Evolutionary conservation across 2,329 filamentous ascomycete genomes (phyloP), one percentile per base, ranked within the genome.

Genomic region (Fusarium zealandicum): DNA sequence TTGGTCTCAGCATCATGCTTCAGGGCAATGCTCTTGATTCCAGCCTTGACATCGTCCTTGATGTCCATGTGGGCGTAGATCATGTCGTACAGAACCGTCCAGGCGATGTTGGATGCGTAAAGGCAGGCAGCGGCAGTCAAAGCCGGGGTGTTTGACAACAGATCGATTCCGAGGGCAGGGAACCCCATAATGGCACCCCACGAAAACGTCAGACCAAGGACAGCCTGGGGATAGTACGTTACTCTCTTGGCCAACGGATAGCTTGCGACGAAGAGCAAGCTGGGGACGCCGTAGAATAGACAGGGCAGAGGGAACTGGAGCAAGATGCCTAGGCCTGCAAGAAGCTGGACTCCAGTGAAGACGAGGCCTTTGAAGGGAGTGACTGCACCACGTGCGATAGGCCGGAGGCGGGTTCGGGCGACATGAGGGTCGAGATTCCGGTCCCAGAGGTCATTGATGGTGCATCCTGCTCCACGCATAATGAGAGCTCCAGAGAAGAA

Each of bases 11-110:
- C 80, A 58, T 90, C 88, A 64, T 96, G 90, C 70, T 89, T 88
- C 32, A 96, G 78, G 2, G 90, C 92, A 64, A 96, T 95, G 68
- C 88, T 91, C 78, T 93, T 96, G 75, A 96, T 95, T 8, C 92
- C 92, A 0, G 88, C 91, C 72, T 92, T 92, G 57, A 81, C 86
- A 69, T 96, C 92, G 65, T 96, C 91, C 68, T 88, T 88, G 72
- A 93, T 89, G 67, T 96, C 92, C 87, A 95, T 93, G 71, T 96
- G 92, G 12, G 92, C 92, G 72, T 96, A 96, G 27, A 96, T 92
- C 85, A 95, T 96, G 72, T 96, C 92, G 72, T 96, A 96, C 32
- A 96, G 75, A 20, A 96, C 82, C 0, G 91, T 96, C 92, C 92
- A 96, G 3, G 90, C 86, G 18, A 95, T 80, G 65, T 92, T 95